Evolutionary conservation across 371 early-diverging fungal species (phyloP).

Genomic region (Smittium mucronatum): DNA sequence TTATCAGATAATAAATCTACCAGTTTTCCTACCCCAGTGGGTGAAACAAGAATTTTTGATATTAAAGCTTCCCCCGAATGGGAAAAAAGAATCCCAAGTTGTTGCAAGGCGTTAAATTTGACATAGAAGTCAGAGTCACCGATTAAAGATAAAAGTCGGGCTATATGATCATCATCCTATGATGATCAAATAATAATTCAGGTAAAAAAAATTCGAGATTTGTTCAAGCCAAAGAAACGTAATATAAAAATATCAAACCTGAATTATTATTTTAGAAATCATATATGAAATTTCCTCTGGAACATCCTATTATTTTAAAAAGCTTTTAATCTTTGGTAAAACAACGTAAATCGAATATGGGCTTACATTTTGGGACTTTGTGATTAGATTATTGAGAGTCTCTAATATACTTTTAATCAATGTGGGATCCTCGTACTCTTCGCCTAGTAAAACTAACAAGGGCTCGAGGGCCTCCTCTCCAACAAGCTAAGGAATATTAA

Average conservation of each 20-base stretch:
- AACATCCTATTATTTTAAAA: conserved; percentile 7
- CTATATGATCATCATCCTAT: conserved; percentile 63
- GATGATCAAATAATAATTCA: too few relatives aligned
- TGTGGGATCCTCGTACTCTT: conserved; percentile 10
- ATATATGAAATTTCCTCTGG: conserved; percentile 12
- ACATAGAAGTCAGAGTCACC: conserved; percentile 88
- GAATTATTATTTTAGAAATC: conserved; percentile 7
- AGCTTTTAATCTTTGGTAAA: neutral
- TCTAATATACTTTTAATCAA: conserved; percentile 9
- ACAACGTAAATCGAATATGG: neutral
- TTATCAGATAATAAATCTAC: conserved; percentile 85
- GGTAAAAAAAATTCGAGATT: too few relatives aligned
- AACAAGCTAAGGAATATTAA: conserved; percentile 2
- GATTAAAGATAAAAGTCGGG: conserved; percentile 65
- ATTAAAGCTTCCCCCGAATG: conserved; percentile 47
- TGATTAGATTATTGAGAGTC: conserved; percentile 8
- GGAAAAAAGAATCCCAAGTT: conserved; percentile 50
- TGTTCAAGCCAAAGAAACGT: neutral
- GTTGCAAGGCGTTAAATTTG: conserved; percentile 72
- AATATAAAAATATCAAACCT: neutral
- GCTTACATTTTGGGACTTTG: neutral
- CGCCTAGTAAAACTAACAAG: neutral
- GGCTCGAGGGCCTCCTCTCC: conserved; percentile 10
- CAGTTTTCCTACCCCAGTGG: conserved; percentile 79
- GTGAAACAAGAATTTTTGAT: conserved; percentile 71